These are phyloP conservation scores for Ceratobasidium sp. DNA, from an alignment of 1,284 basidiomycete genomes.

Conservation along the genomic window DNA sequence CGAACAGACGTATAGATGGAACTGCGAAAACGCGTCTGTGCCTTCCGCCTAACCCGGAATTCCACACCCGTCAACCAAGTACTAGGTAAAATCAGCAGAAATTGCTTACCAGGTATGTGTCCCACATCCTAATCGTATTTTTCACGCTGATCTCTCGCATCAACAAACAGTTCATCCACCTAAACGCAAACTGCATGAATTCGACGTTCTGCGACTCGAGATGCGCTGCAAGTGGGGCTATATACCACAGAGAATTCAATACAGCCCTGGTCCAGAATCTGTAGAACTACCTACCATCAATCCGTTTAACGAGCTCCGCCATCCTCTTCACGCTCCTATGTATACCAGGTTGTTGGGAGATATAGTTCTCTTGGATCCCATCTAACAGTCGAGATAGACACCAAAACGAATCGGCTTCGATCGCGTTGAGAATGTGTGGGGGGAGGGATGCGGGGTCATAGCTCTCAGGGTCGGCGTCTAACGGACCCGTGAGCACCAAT, in stretches of 20 bases:
- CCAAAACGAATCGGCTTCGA: slow-evolving; percentile 98
- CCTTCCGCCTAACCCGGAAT: slow-evolving; percentile 79
- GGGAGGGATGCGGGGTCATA: slow-evolving; percentile 86
- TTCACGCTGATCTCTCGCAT: slow-evolving; percentile 96
- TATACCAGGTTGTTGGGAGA: slow-evolving; percentile 93
- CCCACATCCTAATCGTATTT: slow-evolving; percentile 98
- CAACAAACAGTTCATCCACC: slow-evolving; percentile 98
- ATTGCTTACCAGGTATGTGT: slow-evolving; percentile 89
- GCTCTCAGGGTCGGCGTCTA: slow-evolving; percentile 86
- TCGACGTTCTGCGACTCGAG: slow-evolving; percentile 91
- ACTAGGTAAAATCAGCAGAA: slow-evolving; percentile 1
- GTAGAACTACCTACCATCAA: slow-evolving; percentile 74
- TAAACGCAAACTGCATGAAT: slow-evolving; percentile 98
- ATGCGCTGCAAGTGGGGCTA: slow-evolving; percentile 84
- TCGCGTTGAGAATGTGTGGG: slow-evolving; percentile 73
- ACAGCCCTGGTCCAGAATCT: too few species aligned
- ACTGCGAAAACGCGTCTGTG: slow-evolving; percentile 94
- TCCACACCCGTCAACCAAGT: background rate
- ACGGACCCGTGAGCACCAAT: slow-evolving; percentile 44
- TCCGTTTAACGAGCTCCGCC: slow-evolving; percentile 90
- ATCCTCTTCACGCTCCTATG: slow-evolving; percentile 90
- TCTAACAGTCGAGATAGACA: slow-evolving; percentile 92
- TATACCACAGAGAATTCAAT: background rate
- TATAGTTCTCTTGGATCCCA: slow-evolving; percentile 98
- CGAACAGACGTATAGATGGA: slow-evolving; percentile 95